Conservation (phyloP, 83 land plant species). For the Isoetes engelmannii region DNA sequence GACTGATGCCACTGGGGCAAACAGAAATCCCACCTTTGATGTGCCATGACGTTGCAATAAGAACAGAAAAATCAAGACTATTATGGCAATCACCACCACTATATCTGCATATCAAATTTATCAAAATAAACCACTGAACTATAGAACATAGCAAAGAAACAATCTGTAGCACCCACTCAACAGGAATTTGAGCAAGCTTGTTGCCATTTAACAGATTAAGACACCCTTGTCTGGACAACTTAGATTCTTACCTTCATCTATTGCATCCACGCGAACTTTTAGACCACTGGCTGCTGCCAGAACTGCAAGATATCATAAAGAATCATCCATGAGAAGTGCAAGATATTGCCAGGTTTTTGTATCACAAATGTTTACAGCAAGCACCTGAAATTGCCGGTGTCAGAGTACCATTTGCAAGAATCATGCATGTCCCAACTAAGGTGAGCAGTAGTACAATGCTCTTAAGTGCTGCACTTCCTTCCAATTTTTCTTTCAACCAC, state of each 20-base stretch:
- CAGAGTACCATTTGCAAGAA: constrained; percentile 78
- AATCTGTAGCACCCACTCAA: not conserved
- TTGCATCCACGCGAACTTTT: constrained; percentile 50
- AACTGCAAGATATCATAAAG: constrained; percentile 31
- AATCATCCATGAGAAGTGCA: not conserved
- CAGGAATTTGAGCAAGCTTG: not conserved
- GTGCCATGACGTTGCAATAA: constrained; percentile 92
- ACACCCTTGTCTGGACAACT: not conserved
- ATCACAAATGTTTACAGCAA: not conserved
- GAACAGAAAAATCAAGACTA: constrained; percentile 52
- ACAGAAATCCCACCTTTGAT: constrained; percentile 69
- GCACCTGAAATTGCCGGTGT: constrained; percentile 87
- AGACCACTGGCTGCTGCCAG: constrained; percentile 87
- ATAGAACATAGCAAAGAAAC: not conserved
- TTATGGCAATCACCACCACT: constrained; percentile 47
- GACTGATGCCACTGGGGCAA: constrained; percentile 68
- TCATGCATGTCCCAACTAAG: constrained; percentile 69
- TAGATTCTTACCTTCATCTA: constrained; percentile 42
- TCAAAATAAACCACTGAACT: not conserved
- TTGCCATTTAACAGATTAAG: not conserved
- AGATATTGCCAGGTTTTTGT: not conserved
- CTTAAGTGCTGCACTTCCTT: constrained; percentile 44
- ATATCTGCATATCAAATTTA: constrained; percentile 40
- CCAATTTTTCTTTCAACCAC: constrained; percentile 53
- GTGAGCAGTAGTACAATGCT: constrained; percentile 50